phyloP scores from a whole-genome alignment of 768 basidiomycete species.

The Phylloporus arenicola region DNA sequence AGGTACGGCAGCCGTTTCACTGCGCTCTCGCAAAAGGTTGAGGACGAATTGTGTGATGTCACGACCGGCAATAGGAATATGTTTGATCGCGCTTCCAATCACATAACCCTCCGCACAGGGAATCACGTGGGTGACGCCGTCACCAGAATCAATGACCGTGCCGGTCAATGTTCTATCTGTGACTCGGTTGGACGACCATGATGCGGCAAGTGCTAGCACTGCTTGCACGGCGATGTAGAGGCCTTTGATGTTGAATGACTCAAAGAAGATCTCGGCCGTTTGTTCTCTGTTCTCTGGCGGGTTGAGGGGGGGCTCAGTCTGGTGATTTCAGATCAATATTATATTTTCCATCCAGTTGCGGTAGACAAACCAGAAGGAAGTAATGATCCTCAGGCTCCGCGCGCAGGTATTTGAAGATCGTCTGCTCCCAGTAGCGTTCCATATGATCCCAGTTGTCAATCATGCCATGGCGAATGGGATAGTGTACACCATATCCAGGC shows the following conservation, averaged over 20 bases:
- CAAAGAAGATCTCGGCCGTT: constrained; percentile 99
- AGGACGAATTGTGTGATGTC: constrained; percentile 97
- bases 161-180: constrained; percentile 90
- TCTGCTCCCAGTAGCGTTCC: constrained; percentile 99
- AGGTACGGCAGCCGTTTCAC: constrained; percentile 85
- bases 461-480: constrained; percentile 96
- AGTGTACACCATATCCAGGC: constrained; percentile 87
- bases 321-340: background rate
- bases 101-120: constrained; percentile 87
- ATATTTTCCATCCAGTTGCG: background rate
- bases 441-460: constrained; percentile 99
- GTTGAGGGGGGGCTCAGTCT: constrained; percentile 99
- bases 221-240: constrained; percentile 99
- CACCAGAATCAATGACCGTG: constrained; percentile 97
- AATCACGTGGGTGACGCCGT: constrained; percentile 99
- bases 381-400: constrained; percentile 99
- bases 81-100: constrained; percentile 97
- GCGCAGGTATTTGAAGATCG: constrained; percentile 98
- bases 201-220: constrained; percentile 94
- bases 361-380: constrained; percentile 79
- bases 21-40: constrained; percentile 91
- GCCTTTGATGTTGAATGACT: constrained; percentile 98
- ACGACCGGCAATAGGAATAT: constrained; percentile 96
- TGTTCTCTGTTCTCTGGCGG: constrained; percentile 98
- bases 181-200: constrained; percentile 90